Percentiles rank a stretch among this genome's conserved stretches.
Evolutionary conservation across 768 basidiomycete genomes (phyloP).

Genomic region (Arthromyces matolae): DNA sequence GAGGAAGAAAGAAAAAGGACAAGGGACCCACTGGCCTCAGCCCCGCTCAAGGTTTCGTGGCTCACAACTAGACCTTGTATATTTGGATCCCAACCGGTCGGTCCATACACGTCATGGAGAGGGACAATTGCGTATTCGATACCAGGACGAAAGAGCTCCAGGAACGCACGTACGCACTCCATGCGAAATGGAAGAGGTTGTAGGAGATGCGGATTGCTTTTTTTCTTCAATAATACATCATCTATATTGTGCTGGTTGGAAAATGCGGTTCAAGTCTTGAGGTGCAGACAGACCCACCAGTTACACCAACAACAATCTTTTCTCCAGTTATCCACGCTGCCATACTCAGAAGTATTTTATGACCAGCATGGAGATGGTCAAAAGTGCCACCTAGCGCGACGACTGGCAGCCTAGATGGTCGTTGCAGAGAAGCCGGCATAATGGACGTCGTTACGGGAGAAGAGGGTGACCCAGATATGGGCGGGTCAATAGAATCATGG

Average conservation of each 20-base stretch:
- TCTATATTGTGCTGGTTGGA: conserved; percentile 37
- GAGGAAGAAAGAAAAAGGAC: background rate
- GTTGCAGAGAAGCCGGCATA: conserved; percentile 11
- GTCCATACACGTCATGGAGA: conserved; percentile 85
- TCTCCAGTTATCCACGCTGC: conserved; percentile 73
- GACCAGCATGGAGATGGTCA: conserved; percentile 95
- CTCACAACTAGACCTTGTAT: conserved; percentile 93
- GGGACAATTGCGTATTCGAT: conserved; percentile 67
- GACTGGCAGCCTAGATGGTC: conserved; percentile 47
- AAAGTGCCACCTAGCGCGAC: conserved; percentile 94
- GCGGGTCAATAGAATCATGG: conserved; percentile 8
- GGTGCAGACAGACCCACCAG: conserved; percentile 46
- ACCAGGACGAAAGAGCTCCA: conserved; percentile 64
- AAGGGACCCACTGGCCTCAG: conserved; percentile 56
- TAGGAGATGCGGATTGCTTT: conserved; percentile 64
- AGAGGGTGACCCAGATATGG: background rate
- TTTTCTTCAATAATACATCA: conserved; percentile 66
- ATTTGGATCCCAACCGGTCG: conserved; percentile 81
- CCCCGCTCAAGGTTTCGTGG: conserved; percentile 81
- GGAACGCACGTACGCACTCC: conserved; percentile 59
- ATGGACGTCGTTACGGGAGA: conserved; percentile 2
- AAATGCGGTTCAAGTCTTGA: conserved; percentile 6
- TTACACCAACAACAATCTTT: conserved; percentile 89
- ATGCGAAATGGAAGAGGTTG: conserved; percentile 59
- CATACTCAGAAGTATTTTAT: conserved; percentile 95